These are phyloP conservation scores for Boletellus deceptivus DNA, from an alignment of 1,284 basidiomycete species.

Conservation along the genomic window DNA sequence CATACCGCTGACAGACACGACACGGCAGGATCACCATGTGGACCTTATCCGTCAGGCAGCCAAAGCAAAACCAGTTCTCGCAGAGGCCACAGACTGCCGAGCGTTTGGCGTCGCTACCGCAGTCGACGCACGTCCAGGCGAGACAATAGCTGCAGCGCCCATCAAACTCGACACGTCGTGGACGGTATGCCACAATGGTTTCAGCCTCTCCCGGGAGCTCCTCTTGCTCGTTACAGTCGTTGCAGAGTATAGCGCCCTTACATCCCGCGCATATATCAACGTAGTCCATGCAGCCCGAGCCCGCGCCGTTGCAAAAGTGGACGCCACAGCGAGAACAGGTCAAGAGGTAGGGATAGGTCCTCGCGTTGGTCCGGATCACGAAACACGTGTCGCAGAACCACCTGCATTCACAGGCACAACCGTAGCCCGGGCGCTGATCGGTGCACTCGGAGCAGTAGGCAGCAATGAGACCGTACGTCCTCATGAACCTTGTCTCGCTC, in stretches of 20 bases:
- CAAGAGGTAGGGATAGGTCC: neutral
- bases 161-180: neutral
- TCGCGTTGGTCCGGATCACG: neutral
- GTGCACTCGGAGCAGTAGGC: conserved; percentile 11
- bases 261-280: conserved; percentile 11
- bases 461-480: neutral
- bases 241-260: conserved; percentile 7
- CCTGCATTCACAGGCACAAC: neutral
- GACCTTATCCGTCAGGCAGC: neutral
- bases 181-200: neutral
- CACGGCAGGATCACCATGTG: neutral
- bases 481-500: conserved; percentile 3
- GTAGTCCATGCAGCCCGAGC: neutral
- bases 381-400: conserved; percentile 18
- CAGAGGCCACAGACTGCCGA: conserved; percentile 8
- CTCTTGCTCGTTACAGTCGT: conserved; percentile 16
- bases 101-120: neutral
- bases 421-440: neutral
- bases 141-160: conserved; percentile 1
- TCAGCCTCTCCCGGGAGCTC: conserved; percentile 1
- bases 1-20: neutral
- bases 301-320: conserved; percentile 1
- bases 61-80: conserved; percentile 5
- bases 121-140: conserved; percentile 9
- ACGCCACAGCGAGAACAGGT: conserved; percentile 16